Conservation (phyloP, 2,329 filamentous ascomycete species). For the Arthrobotrys megalospora region DNA sequence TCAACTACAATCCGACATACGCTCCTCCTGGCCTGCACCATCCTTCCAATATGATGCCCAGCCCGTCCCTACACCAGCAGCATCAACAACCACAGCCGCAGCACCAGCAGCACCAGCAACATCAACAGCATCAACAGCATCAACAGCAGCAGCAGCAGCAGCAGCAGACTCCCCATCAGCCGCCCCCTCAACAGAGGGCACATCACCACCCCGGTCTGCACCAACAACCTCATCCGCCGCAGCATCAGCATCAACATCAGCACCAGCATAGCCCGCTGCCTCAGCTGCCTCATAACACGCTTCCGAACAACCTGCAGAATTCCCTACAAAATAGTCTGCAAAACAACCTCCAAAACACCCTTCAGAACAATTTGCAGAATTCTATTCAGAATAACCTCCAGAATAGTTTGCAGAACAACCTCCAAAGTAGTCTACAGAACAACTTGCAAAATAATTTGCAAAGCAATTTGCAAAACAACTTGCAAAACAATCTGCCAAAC, state of each 20-base stretch:
- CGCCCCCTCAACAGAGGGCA: constrained; percentile 62
- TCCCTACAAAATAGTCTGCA: constrained; percentile 42
- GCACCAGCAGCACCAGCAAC: constrained; percentile 53
- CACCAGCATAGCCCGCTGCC: constrained; percentile 52
- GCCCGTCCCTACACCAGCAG: constrained; percentile 61
- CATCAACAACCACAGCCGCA: constrained; percentile 62
- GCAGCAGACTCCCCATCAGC: constrained; percentile 62
- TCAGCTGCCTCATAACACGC: constrained; percentile 46
- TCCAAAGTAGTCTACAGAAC: constrained; percentile 32
- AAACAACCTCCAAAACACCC: constrained; percentile 36
- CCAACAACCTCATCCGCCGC: constrained; percentile 63
- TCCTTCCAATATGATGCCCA: constrained; percentile 59
- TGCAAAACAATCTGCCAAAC: constrained; percentile 32
- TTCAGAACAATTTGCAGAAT: constrained; percentile 47
- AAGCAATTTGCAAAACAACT: constrained; percentile 33
- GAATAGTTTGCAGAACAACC: constrained; percentile 31
- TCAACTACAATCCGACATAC: constrained; percentile 56
- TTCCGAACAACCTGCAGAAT: constrained; percentile 50
- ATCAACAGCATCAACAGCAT: constrained; percentile 61
- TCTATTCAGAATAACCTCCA: constrained; percentile 40
- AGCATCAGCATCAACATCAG: constrained; percentile 63
- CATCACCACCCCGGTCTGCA: constrained; percentile 63
- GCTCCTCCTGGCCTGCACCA: constrained; percentile 52
- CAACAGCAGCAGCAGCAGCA: constrained; percentile 61
- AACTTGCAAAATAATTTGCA: constrained; percentile 41